Conservation (phyloP, 805 yeast genomes). For the Metschnikowia lochheadii region DNA sequence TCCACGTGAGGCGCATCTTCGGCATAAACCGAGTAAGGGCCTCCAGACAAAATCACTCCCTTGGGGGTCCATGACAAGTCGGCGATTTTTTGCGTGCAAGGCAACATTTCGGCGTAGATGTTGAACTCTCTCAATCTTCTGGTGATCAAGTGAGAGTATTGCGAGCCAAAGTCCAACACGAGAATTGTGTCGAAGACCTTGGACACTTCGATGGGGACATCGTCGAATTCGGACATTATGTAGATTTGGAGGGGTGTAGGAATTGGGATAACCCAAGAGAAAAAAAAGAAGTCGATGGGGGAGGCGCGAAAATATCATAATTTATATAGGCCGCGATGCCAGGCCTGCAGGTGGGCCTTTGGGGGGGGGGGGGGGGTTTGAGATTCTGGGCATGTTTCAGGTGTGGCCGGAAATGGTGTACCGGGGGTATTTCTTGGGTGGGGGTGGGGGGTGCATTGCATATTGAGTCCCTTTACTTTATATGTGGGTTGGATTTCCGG, state of each 20-base stretch:
- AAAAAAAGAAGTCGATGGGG: conserved; percentile 1
- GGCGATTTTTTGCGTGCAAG: conserved; percentile 95
- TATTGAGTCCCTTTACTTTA: not conserved
- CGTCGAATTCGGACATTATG: conserved; percentile 17
- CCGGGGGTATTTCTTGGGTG: not conserved
- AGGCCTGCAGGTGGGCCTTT: not conserved
- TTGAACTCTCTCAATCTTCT: conserved; percentile 97
- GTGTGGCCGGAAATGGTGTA: not conserved
- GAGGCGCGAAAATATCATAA: not conserved
- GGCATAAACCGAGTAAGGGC: conserved; percentile 96
- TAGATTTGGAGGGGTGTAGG: not conserved
- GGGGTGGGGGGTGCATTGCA: not conserved
- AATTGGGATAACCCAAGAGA: conserved; percentile 4
- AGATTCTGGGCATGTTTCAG: not conserved
- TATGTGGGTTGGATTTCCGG: conserved; percentile 5
- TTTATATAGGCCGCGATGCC: conserved; percentile 4
- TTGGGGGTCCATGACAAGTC: conserved; percentile 93
- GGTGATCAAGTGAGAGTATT: conserved; percentile 93
- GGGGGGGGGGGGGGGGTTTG: not conserved
- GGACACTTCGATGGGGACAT: conserved; percentile 62
- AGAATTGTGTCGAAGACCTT: conserved; percentile 92
- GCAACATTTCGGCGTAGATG: conserved; percentile 98
- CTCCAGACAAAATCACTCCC: conserved; percentile 94
- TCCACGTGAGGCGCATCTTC: conserved; percentile 97
- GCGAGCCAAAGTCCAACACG: conserved; percentile 97